Base-by-base conservation (phyloP, 306 rosid genomes). In the Trifolium pratense region DNA sequence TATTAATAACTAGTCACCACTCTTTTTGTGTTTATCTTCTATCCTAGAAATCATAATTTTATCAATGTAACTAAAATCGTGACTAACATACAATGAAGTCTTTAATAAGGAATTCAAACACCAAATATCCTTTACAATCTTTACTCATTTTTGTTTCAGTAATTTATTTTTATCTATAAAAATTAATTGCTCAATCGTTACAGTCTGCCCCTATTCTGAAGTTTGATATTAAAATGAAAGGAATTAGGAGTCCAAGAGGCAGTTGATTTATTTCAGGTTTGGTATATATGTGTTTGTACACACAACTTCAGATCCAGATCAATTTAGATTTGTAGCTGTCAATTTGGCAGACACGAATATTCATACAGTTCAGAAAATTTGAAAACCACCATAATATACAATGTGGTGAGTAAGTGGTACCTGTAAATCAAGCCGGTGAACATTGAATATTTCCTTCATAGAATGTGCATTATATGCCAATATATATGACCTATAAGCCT, bases 371-470 rank as follows among this genome's bases (percentile, higher is more conserved):
- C 48, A 11, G 32, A 21, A 75, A 39, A 83, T 21, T 20, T 25
- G 75, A 21, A 75, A 21, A 68, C 32, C 20, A 56, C 5, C 9
- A 31, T 31, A 4, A 69, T 11, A 45, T 68, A 49, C 71, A 66
- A 13, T 64, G 55, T 39, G 25, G 15, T 5, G 29, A 58, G 43
- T 55, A 81, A 20, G 58, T 0, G 52, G 68, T 73, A 91, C 97
- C 98, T 81, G 97, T 66, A 94, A 64, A 83, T 94, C 97, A 21
- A 91, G 92, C 75, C 84, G 89, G 69, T 94, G 97, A 64, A 91
- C 97, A 17, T 94, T 90, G 78, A 89, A 94, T 60, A 88, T 91
- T 56, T 91, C 98, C 79, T 91, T 94, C 97, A 89, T 94, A 9
- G 98, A 88, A 83, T 91, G 98, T 63, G 98, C 84, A 76, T 94